Conservation (phyloP, 2,329 filamentous ascomycete species). For the Diaporthe sp. region DNA sequence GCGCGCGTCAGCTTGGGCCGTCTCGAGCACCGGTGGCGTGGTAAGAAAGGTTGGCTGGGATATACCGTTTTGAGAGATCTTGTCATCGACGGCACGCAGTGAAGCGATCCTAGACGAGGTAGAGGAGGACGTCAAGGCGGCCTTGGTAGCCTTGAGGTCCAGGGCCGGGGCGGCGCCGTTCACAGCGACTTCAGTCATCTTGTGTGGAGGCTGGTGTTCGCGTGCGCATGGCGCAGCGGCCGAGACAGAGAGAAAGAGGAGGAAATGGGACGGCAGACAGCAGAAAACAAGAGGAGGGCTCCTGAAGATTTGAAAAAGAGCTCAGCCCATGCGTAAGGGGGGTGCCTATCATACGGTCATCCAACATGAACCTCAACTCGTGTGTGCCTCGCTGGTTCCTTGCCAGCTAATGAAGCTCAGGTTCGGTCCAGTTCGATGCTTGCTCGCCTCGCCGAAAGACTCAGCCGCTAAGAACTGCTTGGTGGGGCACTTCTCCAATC, state of each 20-base stretch:
- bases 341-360: slow-evolving; percentile 29
- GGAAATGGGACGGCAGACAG: slow-evolving; percentile 3
- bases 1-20: slow-evolving; percentile 29
- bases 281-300: slow-evolving; percentile 4
- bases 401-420: slow-evolving; percentile 25
- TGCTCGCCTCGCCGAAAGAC: slow-evolving; percentile 35
- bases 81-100: slow-evolving; percentile 67
- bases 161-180: slow-evolving; percentile 54
- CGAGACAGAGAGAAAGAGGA: slow-evolving; percentile 2
- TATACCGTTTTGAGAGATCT: slow-evolving; percentile 65
- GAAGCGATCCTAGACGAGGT: slow-evolving; percentile 65
- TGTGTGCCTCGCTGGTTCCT: slow-evolving; percentile 5
- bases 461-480: slow-evolving; percentile 26
- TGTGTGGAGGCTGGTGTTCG: slow-evolving; percentile 46
- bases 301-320: slow-evolving; percentile 4
- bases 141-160: slow-evolving; percentile 60
- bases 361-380: slow-evolving; percentile 26
- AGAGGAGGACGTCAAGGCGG: slow-evolving; percentile 70
- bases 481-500: slow-evolving; percentile 37
- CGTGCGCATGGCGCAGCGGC: slow-evolving; percentile 49
- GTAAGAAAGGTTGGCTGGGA: slow-evolving; percentile 27
- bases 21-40: neutral
- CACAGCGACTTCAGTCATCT: slow-evolving; percentile 62
- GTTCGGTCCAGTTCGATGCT: neutral
- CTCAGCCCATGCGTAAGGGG: slow-evolving; percentile 27